Evolutionary conservation across 1,139 yeast species (phyloP), one percentile per base, ranked within the genome.

Genomic region (Pichia sp.): DNA sequence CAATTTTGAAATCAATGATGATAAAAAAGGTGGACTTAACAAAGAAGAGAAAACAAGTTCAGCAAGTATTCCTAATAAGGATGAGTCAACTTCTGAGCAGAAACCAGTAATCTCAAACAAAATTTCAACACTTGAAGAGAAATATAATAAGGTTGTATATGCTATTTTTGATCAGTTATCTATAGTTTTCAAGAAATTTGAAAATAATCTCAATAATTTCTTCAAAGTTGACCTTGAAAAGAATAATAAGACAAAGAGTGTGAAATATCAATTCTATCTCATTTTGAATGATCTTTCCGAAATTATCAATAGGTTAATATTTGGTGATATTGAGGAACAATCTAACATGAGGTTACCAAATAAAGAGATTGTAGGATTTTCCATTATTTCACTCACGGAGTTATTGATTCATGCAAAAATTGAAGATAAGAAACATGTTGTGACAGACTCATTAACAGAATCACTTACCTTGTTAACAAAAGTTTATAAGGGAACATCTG

Each of bases 371-470:
- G 69, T 71, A 43, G 84, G 84, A 3, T 78, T 80, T 54, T 74
- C 84, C 0, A 73, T 79, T n/a, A 71, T 80, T 35, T 68, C 84
- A 1, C 58, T 80, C 11, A 63, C 84, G 4, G 69, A 79, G 41
- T 63, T 80, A 43, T 63, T 79, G 28, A 66, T 74, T n/a, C 76
- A 71, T 51, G 77, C 88, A 0, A 67, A 74, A 23, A 77, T 73
- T 44, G 86, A 81, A 55, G 88, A 80, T 50, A 75, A 74, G 42
- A 70, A 64, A 40, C 71, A 74, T 30, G 64, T 71, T 8, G 72
- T 79, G 2, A 69, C 72, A 12, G 69, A 71, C 18, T 66, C 72
- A 25, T 69, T 82, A 18, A 69, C 82, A 9, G 82, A 77, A 38
- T 71, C 75, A 2, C 59, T 82, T 43, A 77, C 76, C 34, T 59